These are phyloP conservation scores for Prunus dulcis DNA, from an alignment of 306 rosid species.

Conservation along the genomic window DNA sequence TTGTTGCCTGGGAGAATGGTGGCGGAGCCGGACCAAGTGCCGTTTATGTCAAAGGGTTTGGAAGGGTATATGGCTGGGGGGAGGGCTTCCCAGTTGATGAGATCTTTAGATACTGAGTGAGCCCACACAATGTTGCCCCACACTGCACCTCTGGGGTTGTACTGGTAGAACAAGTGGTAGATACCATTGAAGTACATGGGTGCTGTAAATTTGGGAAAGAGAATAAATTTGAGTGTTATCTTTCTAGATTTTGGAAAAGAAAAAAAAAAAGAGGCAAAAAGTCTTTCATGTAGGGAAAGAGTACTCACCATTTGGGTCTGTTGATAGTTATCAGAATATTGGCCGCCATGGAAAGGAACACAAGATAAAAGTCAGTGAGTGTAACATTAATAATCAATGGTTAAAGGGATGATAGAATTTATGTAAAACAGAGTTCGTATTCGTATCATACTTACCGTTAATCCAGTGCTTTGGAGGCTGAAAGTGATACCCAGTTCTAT, in stretches of 20 bases:
- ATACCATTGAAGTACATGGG: constrained; percentile 26
- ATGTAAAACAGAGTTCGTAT: no score
- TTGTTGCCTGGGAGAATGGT: constrained; percentile 20
- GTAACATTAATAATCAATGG: no score
- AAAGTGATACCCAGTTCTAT: constrained; percentile 71
- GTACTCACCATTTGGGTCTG: constrained; percentile 21
- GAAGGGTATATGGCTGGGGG: constrained; percentile 11
- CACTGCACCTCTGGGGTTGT: constrained; percentile 21
- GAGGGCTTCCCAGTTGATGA: constrained; percentile 25
- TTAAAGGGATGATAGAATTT: not conserved
- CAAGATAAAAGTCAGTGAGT: not conserved
- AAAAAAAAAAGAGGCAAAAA: no score
- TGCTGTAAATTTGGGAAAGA: not conserved
- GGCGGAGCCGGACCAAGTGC: constrained; percentile 26
- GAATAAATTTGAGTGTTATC: no score
- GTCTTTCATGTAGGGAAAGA: not conserved
- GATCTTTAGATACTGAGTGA: constrained; percentile 18
- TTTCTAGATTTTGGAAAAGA: no score
- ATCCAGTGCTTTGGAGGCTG: constrained; percentile 81
- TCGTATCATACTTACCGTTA: constrained; percentile 42
- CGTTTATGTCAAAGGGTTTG: constrained; percentile 18
- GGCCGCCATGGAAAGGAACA: not conserved
- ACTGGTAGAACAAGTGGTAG: constrained; percentile 31
- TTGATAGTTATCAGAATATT: no score
- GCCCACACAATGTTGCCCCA: constrained; percentile 30